Evolutionary conservation across 202 grass and related monocot genomes (phyloP).

Genomic region (Panicum hallii): DNA sequence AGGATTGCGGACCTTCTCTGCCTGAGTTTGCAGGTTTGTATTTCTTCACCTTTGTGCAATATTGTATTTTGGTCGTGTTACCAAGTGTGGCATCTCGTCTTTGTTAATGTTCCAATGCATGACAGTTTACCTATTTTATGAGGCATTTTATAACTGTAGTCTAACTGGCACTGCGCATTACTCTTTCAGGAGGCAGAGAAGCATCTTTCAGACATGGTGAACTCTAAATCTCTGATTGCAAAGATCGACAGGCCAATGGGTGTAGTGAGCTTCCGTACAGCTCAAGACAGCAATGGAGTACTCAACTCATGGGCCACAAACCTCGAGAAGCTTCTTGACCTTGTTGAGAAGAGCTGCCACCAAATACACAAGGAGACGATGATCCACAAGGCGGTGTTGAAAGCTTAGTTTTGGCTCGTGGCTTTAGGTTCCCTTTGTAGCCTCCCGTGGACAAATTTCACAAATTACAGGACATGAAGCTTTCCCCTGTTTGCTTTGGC

Average conservation of each 20-base stretch:
- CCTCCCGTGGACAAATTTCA: not conserved
- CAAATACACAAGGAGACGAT: constrained; percentile 99
- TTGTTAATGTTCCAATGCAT: not conserved
- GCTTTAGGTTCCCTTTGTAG: constrained; percentile 18
- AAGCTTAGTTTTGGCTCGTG: constrained; percentile 56
- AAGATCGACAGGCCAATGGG: constrained; percentile 91
- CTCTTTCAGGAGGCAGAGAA: constrained; percentile 81
- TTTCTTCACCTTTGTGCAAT: constrained; percentile 3
- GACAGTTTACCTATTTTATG: not conserved
- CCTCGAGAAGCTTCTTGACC: constrained; percentile 94
- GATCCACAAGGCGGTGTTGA: constrained; percentile 86
- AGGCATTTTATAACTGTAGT: not conserved
- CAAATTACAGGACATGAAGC: no score
- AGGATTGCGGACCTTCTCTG: constrained; percentile 85
- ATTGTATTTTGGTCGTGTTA: not conserved
- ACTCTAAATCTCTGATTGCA: constrained; percentile 80
- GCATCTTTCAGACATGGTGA: constrained; percentile 96
- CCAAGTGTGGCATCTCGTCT: not conserved
- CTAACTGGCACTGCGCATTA: not conserved
- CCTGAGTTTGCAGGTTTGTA: constrained; percentile 76
- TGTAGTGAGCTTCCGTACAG: constrained; percentile 70
- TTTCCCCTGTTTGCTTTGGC: no score
- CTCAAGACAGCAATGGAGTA: constrained; percentile 70
- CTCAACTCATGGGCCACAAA: constrained; percentile 86
- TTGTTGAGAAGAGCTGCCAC: constrained; percentile 95